Evolutionary conservation across 305 asterid genomes (phyloP).

Genomic region (Caryopteris hybrid): DNA sequence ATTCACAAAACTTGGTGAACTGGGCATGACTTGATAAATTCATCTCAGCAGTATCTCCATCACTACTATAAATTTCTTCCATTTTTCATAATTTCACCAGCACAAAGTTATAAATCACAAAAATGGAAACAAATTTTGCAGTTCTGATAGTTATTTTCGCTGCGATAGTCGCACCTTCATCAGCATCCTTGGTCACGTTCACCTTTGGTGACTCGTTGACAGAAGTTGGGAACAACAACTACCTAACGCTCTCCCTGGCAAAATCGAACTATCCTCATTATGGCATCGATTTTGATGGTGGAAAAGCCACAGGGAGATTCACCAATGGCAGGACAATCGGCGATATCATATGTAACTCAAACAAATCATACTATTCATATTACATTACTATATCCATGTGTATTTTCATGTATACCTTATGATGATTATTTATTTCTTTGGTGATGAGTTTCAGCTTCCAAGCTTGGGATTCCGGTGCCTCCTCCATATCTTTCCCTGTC

Average conservation of each 20-base stretch:
- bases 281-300: slow-evolving; percentile 62
- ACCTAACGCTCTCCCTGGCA: slow-evolving; percentile 60
- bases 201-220: slow-evolving; percentile 77
- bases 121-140: slow-evolving; percentile 9
- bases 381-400: too few relatives aligned
- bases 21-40: slow-evolving; percentile 40
- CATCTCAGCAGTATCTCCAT: slow-evolving; percentile 1
- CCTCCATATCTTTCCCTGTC: slow-evolving; percentile 70
- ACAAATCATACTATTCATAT: not conserved
- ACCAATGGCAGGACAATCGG: slow-evolving; percentile 84
- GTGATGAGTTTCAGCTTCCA: slow-evolving; percentile 41
- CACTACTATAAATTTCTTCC: slow-evolving; percentile 27
- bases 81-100: not conserved
- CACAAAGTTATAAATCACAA: not conserved
- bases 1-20: slow-evolving; percentile 35
- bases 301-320: slow-evolving; percentile 71
- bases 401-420: too few relatives aligned
- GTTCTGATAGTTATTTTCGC: slow-evolving; percentile 8
- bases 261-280: slow-evolving; percentile 63
- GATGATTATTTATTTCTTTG: not conserved
- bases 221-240: slow-evolving; percentile 85
- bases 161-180: not conserved
- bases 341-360: slow-evolving; percentile 53
- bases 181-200: slow-evolving; percentile 49
- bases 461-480: slow-evolving; percentile 61